Evolutionary conservation across 768 basidiomycete species (phyloP).

Genomic region (Crassisporium funariophilum): DNA sequence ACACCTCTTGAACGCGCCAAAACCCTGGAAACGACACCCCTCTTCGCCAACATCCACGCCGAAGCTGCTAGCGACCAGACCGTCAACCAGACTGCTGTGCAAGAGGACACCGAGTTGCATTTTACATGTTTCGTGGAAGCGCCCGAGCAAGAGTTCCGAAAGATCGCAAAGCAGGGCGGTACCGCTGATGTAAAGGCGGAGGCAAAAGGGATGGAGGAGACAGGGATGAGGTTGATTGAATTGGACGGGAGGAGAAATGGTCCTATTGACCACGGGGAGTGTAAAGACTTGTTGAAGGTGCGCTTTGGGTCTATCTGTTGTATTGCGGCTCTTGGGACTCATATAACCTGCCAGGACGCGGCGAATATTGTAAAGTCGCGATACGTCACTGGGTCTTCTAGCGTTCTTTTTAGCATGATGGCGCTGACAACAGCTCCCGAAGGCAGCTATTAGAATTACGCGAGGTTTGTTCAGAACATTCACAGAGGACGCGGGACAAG

Average conservation of each 20-base stretch:
- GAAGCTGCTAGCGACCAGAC: slow-evolving; percentile 66
- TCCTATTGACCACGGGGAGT: slow-evolving; percentile 78
- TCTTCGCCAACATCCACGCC: slow-evolving; percentile 79
- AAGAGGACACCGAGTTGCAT: slow-evolving; percentile 77
- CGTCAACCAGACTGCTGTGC: slow-evolving; percentile 52
- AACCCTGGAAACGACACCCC: slow-evolving; percentile 70
- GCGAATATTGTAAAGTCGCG: slow-evolving; percentile 61
- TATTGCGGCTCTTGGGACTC: not conserved
- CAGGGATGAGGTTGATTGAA: slow-evolving; percentile 66
- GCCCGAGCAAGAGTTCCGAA: slow-evolving; percentile 43
- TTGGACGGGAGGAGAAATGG: slow-evolving; percentile 80
- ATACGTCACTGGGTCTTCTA: slow-evolving; percentile 56
- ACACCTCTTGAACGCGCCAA: slow-evolving; percentile 74
- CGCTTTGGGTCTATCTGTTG: slow-evolving; percentile 9
- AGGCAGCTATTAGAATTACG: too few species aligned
- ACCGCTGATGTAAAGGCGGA: slow-evolving; percentile 18
- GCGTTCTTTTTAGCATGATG: slow-evolving; percentile 69
- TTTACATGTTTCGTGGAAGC: slow-evolving; percentile 87
- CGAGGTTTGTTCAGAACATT: too few species aligned
- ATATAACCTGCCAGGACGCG: slow-evolving; percentile 50
- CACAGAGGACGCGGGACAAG: not conserved
- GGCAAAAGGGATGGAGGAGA: slow-evolving; percentile 16
- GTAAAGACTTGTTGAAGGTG: slow-evolving; percentile 59
- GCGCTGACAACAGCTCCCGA: slow-evolving; percentile 31
- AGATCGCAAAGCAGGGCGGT: slow-evolving; percentile 16